Percentiles rank a stretch among this genome's conserved stretches.
Conservation (phyloP, 257 asterid genomes). For the Solanum acaule region DNA sequence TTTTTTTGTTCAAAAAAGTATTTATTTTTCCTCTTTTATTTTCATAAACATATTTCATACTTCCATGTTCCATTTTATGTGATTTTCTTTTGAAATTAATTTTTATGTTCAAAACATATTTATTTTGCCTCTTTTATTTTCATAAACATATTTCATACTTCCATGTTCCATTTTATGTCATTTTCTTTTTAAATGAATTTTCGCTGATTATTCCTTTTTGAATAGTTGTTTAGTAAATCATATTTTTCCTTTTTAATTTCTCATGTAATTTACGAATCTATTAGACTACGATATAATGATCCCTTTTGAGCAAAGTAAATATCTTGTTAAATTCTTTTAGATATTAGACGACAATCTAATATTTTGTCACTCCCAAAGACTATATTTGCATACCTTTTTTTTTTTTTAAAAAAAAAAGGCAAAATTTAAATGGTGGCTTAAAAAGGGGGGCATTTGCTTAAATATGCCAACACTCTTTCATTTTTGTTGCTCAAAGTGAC, state of each 20-base stretch:
- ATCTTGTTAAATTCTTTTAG: neutral
- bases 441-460: neutral
- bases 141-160: neutral
- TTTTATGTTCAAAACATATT: neutral
- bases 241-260: neutral
- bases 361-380: neutral
- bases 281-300: neutral
- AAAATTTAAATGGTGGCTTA: neutral
- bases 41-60: neutral
- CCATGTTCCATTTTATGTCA: neutral
- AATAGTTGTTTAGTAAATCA: neutral
- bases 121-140: neutral
- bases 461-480: neutral
- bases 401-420: no score
- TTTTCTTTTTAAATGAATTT: neutral
- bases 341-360: neutral
- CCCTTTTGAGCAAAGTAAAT: neutral
- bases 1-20: neutral
- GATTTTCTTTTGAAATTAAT: no score
- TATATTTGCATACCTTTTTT: neutral
- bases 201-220: neutral
- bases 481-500: neutral
- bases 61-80: neutral
- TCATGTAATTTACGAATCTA: neutral
- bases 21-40: neutral